A percentile compares a stretch with the other conserved stretches of the same genome.
Conservation (phyloP, 2,329 filamentous ascomycete species). For the Aspergillus sp. region DNA sequence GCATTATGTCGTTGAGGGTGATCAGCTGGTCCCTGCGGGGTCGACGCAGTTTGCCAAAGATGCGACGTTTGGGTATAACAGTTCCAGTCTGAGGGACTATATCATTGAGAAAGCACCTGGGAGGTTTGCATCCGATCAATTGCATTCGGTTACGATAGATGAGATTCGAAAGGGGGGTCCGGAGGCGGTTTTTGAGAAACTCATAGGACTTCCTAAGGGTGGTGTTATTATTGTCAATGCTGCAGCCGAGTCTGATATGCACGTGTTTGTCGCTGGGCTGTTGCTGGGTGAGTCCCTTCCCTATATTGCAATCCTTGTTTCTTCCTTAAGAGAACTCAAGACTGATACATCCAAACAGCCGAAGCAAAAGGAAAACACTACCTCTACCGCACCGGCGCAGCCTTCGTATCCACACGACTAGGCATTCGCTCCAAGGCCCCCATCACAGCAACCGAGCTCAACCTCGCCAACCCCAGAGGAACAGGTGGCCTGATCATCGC, state of each 20-base stretch:
- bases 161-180: slow-evolving; percentile 47
- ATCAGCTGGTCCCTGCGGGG: slow-evolving; percentile 45
- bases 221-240: slow-evolving; percentile 51
- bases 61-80: slow-evolving; percentile 54
- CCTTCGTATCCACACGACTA: slow-evolving; percentile 47
- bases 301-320: not conserved
- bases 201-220: slow-evolving; percentile 33
- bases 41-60: slow-evolving; percentile 55
- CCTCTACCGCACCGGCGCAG: slow-evolving; percentile 44
- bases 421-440: slow-evolving; percentile 51
- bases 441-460: slow-evolving; percentile 43
- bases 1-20: slow-evolving; percentile 54
- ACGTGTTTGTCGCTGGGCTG: slow-evolving; percentile 50
- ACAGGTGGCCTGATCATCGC: slow-evolving; percentile 52
- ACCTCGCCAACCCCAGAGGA: slow-evolving; percentile 25
- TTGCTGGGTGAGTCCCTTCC: slow-evolving; percentile 27
- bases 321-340: no score
- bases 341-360: no score
- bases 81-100: slow-evolving; percentile 50
- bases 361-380: slow-evolving; percentile 37
- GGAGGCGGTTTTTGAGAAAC: slow-evolving; percentile 35
- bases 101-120: slow-evolving; percentile 51
- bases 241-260: slow-evolving; percentile 51
- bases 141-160: slow-evolving; percentile 42
- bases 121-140: slow-evolving; percentile 30